Conservation (phyloP, 176 grass and related monocot genomes). For the maize (Zea mays) region Zm-B73-REFERENCE-NAM-5.0 NC_050099.1:243263501-243264000, state of each 20-base stretch:
- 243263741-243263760: constrained; percentile 65
- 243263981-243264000: constrained; percentile 8
- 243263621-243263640: constrained; percentile 63
- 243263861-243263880: constrained; percentile 71
- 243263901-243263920: constrained; percentile 58
- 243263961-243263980: background rate
- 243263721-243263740: constrained; percentile 56
- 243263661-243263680: constrained; percentile 72
- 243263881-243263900: constrained; percentile 60
- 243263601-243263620: constrained; percentile 8
- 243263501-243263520: constrained; percentile 66
- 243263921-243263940: constrained; percentile 55
- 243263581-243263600: constrained; percentile 3
- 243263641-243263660: constrained; percentile 66
- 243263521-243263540: constrained; percentile 58
- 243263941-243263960: constrained; percentile 54
- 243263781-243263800: constrained; percentile 70
- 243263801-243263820: constrained; percentile 66
- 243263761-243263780: constrained; percentile 73
- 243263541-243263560: background rate
- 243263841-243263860: constrained; percentile 70
- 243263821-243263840: constrained; percentile 65
- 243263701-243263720: constrained; percentile 70
- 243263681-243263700: constrained; percentile 62
- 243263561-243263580: background rate